Base-by-base conservation (phyloP, 257 asterid species). In the Perilla frutescens region DNA sequence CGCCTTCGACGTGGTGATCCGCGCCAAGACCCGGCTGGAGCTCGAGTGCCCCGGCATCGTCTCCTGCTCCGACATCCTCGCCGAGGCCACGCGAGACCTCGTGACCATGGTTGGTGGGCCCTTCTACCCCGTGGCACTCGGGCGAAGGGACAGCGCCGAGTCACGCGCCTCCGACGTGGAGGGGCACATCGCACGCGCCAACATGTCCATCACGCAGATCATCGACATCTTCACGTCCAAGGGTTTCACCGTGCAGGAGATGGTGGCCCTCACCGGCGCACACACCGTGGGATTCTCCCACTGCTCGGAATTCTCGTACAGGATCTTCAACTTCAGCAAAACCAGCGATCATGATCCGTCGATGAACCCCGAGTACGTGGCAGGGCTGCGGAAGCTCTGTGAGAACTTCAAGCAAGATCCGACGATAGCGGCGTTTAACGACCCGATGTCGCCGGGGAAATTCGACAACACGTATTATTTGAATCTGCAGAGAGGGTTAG, bases 281-380 rank as follows among this genome's bases (percentile, higher is more conserved):
- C 98, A 91, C 79, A 93, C 97, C 1, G 77, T 93, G 14, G 97
- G 98, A 0, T 91, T 93, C 78, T 78, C 98, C 1, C 97, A 93
- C 69, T 89, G 96, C 76, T 66, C 87, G 1, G 88, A 89, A 39
- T 93, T 93, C 75, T 81, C 92, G 1, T 0, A 83, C 48, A 53
- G 97, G 29, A 72, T 93, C 75, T 91, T 73, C 81, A 80, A 85
- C 0, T 83, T 64, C 84, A 84, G 85, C 73, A 49, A 58, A 5
- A 69, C 71, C 0, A 64, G 81, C 0, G 77, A 75, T 8, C 31
- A 20, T 26, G 98, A 93, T 76, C 94, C 96, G 5, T 59, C 87
- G 0, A 62, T 89, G 86, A 86, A 93, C 73, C 91, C 92, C 0
- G 73, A 70, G 0, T 91, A 76, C 58, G 96, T 85, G 0, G 8